Evolutionary conservation across 257 asterid genomes (phyloP).

Genomic region (Salvia rosmarinus): DNA sequence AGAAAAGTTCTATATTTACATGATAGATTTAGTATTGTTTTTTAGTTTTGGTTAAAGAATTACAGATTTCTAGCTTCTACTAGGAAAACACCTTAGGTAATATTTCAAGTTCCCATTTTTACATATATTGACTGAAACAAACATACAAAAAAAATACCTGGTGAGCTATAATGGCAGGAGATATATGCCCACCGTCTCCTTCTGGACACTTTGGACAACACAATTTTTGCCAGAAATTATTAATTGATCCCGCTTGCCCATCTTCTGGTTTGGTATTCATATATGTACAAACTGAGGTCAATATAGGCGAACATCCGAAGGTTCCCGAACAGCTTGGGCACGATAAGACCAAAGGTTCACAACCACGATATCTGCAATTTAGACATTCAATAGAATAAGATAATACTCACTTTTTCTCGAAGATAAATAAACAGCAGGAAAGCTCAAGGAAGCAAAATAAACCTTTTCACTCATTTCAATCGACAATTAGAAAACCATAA

Average conservation of each 20-base stretch:
- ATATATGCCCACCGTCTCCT: slow-evolving; percentile 60
- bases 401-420: background rate
- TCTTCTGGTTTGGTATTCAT: slow-evolving; percentile 56
- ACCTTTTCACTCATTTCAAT: background rate
- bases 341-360: slow-evolving; percentile 75
- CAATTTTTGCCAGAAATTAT: slow-evolving; percentile 73
- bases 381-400: slow-evolving; percentile 31
- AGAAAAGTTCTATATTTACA: background rate
- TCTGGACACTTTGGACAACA: slow-evolving; percentile 87
- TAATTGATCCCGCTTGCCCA: slow-evolving; percentile 39
- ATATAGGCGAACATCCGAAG: slow-evolving; percentile 67
- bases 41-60: background rate
- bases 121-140: slow-evolving; percentile 3
- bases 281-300: slow-evolving; percentile 62
- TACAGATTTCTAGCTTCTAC: background rate
- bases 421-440: background rate
- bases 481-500: background rate
- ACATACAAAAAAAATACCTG: slow-evolving; percentile 59
- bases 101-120: background rate
- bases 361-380: slow-evolving; percentile 79
- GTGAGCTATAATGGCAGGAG: slow-evolving; percentile 73
- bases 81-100: background rate
- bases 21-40: background rate
- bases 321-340: slow-evolving; percentile 83
- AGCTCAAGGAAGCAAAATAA: slow-evolving; percentile 8